Conservation (phyloP, 345 rosid species). For the Eucalyptus fibrosa region DNA sequence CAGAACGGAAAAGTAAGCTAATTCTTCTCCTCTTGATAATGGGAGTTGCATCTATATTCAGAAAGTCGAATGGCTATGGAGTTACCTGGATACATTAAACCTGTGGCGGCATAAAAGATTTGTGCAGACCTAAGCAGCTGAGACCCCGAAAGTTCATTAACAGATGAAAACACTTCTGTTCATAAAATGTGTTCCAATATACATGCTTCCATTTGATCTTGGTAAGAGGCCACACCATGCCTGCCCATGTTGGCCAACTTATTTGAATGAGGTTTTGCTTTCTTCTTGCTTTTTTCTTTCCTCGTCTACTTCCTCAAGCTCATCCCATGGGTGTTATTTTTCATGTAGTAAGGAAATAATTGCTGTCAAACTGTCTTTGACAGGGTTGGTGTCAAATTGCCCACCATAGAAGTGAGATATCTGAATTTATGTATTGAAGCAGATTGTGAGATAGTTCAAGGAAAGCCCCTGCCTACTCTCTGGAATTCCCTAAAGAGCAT, state of each 20-base stretch:
- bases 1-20: conserved; percentile 40
- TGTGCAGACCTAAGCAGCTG: neutral
- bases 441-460: conserved; percentile 49
- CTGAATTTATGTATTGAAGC: conserved; percentile 43
- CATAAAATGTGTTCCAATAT: neutral
- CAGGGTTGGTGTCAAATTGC: conserved; percentile 54
- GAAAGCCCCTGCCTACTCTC: conserved; percentile 71
- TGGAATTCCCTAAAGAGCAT: conserved; percentile 42
- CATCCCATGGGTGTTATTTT: neutral
- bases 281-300: neutral
- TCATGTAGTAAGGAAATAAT: neutral
- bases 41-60: neutral
- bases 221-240: neutral
- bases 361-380: neutral
- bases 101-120: neutral
- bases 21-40: neutral
- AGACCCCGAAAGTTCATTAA: neutral
- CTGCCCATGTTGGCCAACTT: neutral
- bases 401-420: conserved; percentile 58
- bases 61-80: neutral
- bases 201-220: neutral
- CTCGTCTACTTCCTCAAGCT: neutral
- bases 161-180: neutral
- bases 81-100: neutral
- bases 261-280: neutral